Percentiles rank a stretch among this genome's conserved stretches.
Evolutionary conservation across 1,284 basidiomycete genomes (phyloP).

Genomic region (Boletellus deceptivus): DNA sequence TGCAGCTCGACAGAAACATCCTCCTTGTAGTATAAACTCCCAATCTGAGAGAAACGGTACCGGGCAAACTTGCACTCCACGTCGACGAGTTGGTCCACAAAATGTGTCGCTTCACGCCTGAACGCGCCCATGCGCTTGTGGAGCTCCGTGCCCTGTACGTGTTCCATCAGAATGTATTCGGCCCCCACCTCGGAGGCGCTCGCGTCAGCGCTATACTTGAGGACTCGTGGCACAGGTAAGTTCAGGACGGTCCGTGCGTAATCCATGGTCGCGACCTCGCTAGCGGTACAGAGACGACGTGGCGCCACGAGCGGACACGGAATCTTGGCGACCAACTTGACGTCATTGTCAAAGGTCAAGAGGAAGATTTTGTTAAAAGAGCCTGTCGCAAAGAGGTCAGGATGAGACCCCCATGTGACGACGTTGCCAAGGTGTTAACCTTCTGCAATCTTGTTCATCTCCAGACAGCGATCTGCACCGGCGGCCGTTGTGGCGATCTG

Average conservation of each 20-base stretch:
- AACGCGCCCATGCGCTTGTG: not conserved
- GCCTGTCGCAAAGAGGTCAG: conserved; percentile 2
- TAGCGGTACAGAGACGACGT: conserved; percentile 29
- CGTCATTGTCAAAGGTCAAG: conserved; percentile 16
- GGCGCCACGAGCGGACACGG: conserved; percentile 29
- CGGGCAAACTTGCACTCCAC: conserved; percentile 14
- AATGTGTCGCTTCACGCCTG: not conserved
- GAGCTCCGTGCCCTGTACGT: not conserved
- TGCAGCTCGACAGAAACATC: conserved; percentile 16
- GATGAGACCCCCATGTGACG: too few relatives aligned
- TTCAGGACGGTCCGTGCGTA: conserved; percentile 25
- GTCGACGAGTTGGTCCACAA: conserved; percentile 14
- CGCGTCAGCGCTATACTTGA: conserved; percentile 4
- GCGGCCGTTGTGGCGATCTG: not conserved
- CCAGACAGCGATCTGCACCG: not conserved
- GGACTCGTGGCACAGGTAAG: conserved; percentile 32
- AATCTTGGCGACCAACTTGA: conserved; percentile 15
- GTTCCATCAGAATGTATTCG: not conserved
- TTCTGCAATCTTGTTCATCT: conserved; percentile 4
- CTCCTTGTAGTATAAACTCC: conserved; percentile 22
- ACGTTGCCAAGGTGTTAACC: not conserved
- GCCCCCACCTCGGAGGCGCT: not conserved
- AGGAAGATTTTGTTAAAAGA: conserved; percentile 20
- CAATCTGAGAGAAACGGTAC: conserved; percentile 15
- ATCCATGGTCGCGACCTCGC: conserved; percentile 38